Evolutionary conservation across 345 rosid genomes (phyloP), one percentile per base, ranked within the genome.

Genomic region (Mercurialis annua): DNA sequence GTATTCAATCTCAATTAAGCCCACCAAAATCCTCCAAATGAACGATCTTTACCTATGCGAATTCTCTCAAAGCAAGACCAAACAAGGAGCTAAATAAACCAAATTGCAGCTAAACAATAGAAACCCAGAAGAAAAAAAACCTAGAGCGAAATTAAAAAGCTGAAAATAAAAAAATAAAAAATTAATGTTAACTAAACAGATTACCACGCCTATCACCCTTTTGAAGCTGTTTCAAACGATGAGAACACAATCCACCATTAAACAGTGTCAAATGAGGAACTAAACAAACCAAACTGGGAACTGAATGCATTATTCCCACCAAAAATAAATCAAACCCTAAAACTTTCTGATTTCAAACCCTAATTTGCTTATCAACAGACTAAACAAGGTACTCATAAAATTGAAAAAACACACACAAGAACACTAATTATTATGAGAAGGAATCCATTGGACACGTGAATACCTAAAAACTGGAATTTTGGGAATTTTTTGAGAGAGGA

Each of bases 151-250:
- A n/a, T n/a, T n/a, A n/a, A 26, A 27, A 11, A 26, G 34, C 20
- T 10, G 46, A 29, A 61, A 27, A 10, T n/a, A 23, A 31, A 20
- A 31, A 20, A 20, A 52, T 24, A 21, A 56, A 58, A 21, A 16
- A 71, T 65, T 16, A 78, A 68, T 51, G 90, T 85, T 86, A 92
- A 86, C 98, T 90, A 54, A 23, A 23, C 80, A 92, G 98, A 80
- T 88, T 88, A 88, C 93, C 96, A 82, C 97, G 99, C 79, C 97
- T 84, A 86, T 92, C 92, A 70, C 95, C 55, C 76, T 94, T 94
- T 71, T 89, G 82, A 64, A 94, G 91, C 76, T 78, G 88, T 81
- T 92, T 95, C 70, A 87, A 67, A 80, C 98, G 97, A 81, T 89
- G 84, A 1, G 89, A 88, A 68, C 77, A 77, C 66, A 80, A 84